These are phyloP conservation scores for Colletotrichum magnum DNA, from an alignment of 2,329 filamentous ascomycete genomes.

Conservation along the genomic window DNA sequence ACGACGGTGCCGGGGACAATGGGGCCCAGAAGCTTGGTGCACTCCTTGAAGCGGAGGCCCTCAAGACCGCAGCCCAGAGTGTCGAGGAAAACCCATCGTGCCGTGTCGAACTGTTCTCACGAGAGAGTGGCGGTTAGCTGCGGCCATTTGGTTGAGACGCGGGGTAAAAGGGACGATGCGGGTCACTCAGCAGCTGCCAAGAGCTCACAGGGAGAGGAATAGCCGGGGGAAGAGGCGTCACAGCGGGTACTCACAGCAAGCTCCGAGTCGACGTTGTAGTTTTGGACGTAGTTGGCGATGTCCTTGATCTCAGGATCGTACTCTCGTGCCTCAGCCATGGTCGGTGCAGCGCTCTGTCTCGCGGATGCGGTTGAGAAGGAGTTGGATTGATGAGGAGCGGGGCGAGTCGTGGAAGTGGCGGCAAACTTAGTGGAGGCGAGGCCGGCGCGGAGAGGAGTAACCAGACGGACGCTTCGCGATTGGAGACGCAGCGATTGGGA, in stretches of 20 bases:
- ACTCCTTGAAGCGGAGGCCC: conserved; percentile 95
- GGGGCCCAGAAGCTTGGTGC: conserved; percentile 93
- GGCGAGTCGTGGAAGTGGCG: conserved; percentile 47
- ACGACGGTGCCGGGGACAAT: conserved; percentile 91
- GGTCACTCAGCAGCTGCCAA: conserved; percentile 6
- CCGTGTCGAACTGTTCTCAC: conserved; percentile 84
- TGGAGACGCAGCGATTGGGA: conserved; percentile 68
- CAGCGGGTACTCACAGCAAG: conserved; percentile 79
- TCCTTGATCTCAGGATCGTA: conserved; percentile 96
- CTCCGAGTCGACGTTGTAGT: conserved; percentile 90
- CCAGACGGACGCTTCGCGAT: conserved; percentile 54
- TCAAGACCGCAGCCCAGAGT: conserved; percentile 97
- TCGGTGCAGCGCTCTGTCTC: conserved; percentile 63
- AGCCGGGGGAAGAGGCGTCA: not conserved
- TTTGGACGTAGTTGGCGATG: conserved; percentile 95
- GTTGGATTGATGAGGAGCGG: conserved; percentile 53
- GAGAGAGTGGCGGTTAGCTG: conserved; percentile 46
- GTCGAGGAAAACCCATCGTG: conserved; percentile 96
- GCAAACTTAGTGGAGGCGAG: conserved; percentile 52
- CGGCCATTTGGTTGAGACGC: conserved; percentile 40
- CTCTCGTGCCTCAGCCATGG: conserved; percentile 66
- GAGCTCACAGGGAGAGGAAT: not conserved
- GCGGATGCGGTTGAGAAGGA: conserved; percentile 66
- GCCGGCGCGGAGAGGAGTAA: conserved; percentile 53
- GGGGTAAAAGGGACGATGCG: conserved; percentile 39